Evolutionary conservation across 2,329 filamentous ascomycete species (phyloP).

Genomic region (Cladosporium sp.): DNA sequence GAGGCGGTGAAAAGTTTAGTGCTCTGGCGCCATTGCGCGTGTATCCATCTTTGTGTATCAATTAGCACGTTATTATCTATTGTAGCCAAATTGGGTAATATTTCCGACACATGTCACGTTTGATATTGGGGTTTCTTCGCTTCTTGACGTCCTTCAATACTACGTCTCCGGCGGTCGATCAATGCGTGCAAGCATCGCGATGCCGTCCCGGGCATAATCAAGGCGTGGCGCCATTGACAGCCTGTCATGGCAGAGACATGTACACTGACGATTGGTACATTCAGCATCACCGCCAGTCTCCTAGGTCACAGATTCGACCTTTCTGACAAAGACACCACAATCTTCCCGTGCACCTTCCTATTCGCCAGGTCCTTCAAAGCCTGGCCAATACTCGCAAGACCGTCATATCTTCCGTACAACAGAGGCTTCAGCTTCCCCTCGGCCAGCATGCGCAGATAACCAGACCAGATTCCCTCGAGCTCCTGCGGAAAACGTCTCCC

Average conservation of each 20-base stretch:
- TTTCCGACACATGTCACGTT: not conserved
- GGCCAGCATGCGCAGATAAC: conserved; percentile 46
- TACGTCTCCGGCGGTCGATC: too few species aligned
- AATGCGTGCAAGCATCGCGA: not conserved
- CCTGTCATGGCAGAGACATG: too few species aligned
- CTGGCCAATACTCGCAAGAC: conserved; percentile 46
- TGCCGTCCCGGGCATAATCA: too few species aligned
- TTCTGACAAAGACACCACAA: conserved; percentile 45
- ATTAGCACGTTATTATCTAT: conserved; percentile 7
- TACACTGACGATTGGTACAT: too few species aligned
- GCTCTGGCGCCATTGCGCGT: not conserved
- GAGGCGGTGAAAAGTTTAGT: not conserved
- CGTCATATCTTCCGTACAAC: conserved; percentile 47
- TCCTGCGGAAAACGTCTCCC: conserved; percentile 47
- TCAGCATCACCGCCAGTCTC: not conserved
- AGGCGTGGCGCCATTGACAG: too few species aligned
- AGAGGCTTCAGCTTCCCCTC: conserved; percentile 48
- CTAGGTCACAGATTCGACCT: conserved; percentile 22
- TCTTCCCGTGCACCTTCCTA: conserved; percentile 54
- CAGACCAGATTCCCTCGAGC: conserved; percentile 48
- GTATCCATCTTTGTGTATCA: conserved; percentile 8
- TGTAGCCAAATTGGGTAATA: not conserved
- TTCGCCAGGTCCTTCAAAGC: conserved; percentile 50
- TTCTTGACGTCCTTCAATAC: too few species aligned
- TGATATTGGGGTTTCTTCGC: too few species aligned